Evolutionary conservation across 768 basidiomycete genomes (phyloP), one percentile per base, ranked within the genome.

Genomic region (Pholiota microspora): DNA sequence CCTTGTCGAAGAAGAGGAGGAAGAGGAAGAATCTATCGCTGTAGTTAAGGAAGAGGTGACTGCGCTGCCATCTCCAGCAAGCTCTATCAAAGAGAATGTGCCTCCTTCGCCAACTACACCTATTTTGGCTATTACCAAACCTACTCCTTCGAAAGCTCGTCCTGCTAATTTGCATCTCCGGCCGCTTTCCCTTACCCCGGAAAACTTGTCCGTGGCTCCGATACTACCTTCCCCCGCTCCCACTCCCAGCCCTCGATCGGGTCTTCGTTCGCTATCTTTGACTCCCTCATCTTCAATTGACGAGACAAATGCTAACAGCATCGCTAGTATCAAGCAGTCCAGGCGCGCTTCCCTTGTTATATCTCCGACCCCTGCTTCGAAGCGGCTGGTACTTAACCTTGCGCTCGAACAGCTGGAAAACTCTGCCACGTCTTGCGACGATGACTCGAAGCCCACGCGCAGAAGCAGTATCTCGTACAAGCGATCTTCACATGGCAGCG

Each of bases 1-100:
- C 15, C 76, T 93, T 25, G 73, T 94, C 28, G 92, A 92, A 63
- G 92, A 92, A 64, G 89, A 94, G 53, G 92, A 93, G 49, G 91
- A 94, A 47, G 92, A 92, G 36, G 92, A 93, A 23, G 88, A 88
- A 2, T 52, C 50, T 18, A 29, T 35, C 18, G 40, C 57, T 27
- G 24, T 62, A 21, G 34, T 51, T 24, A 38, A 57, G 40, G 56
- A 67, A 45, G 64, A 67, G 6, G 55, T 56, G 16, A 13, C 46
- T 15, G 44, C 62, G 24, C 54, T 65, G 48, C 49, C 64, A 25
- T 62, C 66, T 38, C 64, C 71, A 21, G 63, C 66, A 13, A 64
- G 69, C 47, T 64, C 69, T 16, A 50, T 56, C 54, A 59, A 65
- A 48, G 66, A 65, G 51, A 59, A 57, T 31, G 48, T 64, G 7